phyloP scores from a whole-genome alignment of 2,329 filamentous ascomycete genomes.

The Trichoderma arundinaceum region DNA sequence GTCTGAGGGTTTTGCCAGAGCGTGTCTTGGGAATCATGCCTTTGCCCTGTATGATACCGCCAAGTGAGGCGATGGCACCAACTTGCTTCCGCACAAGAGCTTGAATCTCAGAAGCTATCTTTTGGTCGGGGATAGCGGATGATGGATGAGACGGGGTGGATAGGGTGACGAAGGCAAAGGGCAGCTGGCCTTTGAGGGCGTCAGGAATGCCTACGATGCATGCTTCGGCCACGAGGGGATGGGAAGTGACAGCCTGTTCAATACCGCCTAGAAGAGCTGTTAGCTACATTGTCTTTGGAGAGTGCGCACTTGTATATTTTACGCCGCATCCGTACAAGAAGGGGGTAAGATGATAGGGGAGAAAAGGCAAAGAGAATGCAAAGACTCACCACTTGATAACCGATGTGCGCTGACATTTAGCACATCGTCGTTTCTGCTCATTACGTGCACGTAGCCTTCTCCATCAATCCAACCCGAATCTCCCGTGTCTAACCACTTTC shows the following conservation, averaged over 20 bases:
- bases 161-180: conserved; percentile 82
- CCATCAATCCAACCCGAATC: conserved; percentile 86
- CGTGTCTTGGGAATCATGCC: conserved; percentile 91
- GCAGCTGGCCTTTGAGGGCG: conserved; percentile 83
- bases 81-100: conserved; percentile 77
- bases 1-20: conserved; percentile 86
- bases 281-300: background rate
- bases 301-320: background rate
- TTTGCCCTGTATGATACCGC: conserved; percentile 82
- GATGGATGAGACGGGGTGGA: conserved; percentile 54
- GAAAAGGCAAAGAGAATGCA: background rate
- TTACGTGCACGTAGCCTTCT: conserved; percentile 70
- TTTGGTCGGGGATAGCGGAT: conserved; percentile 55
- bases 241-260: conserved; percentile 86
- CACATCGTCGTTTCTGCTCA: conserved; percentile 77
- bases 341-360: background rate
- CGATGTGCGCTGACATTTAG: conserved; percentile 96
- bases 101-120: conserved; percentile 68
- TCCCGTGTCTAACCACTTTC: conserved; percentile 87
- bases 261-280: conserved; percentile 67
- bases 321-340: background rate
- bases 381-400: conserved; percentile 75
- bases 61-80: conserved; percentile 82
- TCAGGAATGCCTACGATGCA: conserved; percentile 89
- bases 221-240: conserved; percentile 79